phyloP scores from a whole-genome alignment of 2,329 filamentous ascomycete genomes.

The Gnomoniopsis sp. region DNA sequence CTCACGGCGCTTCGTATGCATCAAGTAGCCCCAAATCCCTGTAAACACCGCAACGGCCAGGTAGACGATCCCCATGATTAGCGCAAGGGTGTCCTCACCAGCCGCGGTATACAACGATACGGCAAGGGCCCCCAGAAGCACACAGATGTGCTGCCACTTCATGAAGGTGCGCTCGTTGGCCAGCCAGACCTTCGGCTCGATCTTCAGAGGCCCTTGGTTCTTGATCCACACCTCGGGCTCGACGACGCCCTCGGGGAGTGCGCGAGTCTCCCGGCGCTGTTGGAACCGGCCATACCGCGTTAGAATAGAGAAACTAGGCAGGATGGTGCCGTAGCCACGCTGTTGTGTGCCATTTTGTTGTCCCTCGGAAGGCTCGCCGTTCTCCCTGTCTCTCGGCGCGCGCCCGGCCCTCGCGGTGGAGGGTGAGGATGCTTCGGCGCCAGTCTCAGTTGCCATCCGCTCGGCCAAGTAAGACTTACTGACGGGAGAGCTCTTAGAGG shows the following conservation, averaged over 20 bases:
- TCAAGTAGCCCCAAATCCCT: conserved; percentile 80
- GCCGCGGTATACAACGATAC: conserved; percentile 88
- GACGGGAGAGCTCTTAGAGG: conserved; percentile 62
- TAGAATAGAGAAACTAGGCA: conserved; percentile 73
- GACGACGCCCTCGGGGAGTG: conserved; percentile 81
- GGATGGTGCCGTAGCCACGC: conserved; percentile 55
- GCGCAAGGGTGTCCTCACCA: conserved; percentile 66
- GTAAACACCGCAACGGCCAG: conserved; percentile 79
- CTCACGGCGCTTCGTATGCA: conserved; percentile 70
- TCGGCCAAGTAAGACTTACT: conserved; percentile 63
- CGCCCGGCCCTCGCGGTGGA: conserved; percentile 14
- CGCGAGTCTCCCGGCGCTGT: conserved; percentile 41
- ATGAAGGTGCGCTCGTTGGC: conserved; percentile 98
- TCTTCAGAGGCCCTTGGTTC: conserved; percentile 84
- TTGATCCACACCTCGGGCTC: conserved; percentile 89
- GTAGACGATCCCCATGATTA: conserved; percentile 78
- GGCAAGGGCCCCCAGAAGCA: conserved; percentile 80
- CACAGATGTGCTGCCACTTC: conserved; percentile 95
- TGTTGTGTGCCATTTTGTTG: conserved; percentile 15
- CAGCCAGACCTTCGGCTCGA: conserved; percentile 98
- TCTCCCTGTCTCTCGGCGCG: neutral
- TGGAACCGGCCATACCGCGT: conserved; percentile 68
- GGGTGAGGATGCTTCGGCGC: conserved; percentile 17
- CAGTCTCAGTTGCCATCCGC: conserved; percentile 34
- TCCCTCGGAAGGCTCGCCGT: conserved; percentile 4